Evolutionary conservation across 2,329 filamentous ascomycete genomes (phyloP).

Genomic region (Botrytis elliptica): DNA sequence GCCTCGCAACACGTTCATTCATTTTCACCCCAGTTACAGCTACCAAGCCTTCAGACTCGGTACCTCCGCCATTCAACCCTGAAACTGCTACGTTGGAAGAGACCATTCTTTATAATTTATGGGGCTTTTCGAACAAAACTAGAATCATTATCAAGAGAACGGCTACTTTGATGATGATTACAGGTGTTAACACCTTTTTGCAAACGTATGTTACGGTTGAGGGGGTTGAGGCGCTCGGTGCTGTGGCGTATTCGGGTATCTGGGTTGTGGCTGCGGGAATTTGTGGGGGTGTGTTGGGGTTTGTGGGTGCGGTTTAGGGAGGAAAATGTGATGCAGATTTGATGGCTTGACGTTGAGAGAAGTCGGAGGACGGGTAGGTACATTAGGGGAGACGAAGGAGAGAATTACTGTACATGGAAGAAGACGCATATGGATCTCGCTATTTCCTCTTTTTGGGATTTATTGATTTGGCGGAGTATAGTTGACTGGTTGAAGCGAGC

Average conservation of each 20-base stretch:
- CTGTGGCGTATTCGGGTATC: conserved; percentile 67
- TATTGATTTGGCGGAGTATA: not conserved
- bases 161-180: conserved; percentile 55
- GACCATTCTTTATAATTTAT: conserved; percentile 71
- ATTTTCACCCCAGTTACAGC: conserved; percentile 70
- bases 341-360: not conserved
- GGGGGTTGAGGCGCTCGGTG: conserved; percentile 69
- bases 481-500: not conserved
- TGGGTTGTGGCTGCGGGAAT: conserved; percentile 68
- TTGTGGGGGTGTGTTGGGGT: conserved; percentile 55
- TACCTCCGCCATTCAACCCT: conserved; percentile 58
- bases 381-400: not conserved
- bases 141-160: conserved; percentile 67
- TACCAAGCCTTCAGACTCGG: conserved; percentile 49
- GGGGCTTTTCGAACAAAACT: conserved; percentile 63
- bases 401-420: not conserved
- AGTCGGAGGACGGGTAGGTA: not conserved
- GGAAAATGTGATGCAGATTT: not conserved
- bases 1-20: conserved; percentile 70
- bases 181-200: conserved; percentile 59
- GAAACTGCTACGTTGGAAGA: conserved; percentile 63
- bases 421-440: not conserved
- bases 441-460: not conserved
- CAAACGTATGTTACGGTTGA: conserved; percentile 65
- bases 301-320: conserved; percentile 50